Conservation (phyloP, 192 early-diverging fungal species). For the Cetraspora pellucida region DNA sequence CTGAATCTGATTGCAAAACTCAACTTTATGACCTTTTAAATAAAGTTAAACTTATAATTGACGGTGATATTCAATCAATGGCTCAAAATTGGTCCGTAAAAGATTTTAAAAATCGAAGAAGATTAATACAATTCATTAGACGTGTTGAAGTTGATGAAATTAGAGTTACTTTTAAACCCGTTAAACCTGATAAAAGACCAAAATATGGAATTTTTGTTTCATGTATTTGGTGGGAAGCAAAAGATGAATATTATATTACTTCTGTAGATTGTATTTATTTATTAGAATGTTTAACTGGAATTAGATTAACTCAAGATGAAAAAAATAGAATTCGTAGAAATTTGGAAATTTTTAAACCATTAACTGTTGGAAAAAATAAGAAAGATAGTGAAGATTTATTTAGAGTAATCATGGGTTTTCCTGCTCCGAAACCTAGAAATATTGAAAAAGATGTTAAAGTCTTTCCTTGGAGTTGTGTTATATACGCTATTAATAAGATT, state of each 20-base stretch:
- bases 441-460: slow-evolving; percentile 91
- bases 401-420: slow-evolving; percentile 80
- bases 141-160: slow-evolving; percentile 68
- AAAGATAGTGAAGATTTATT: slow-evolving; percentile 78
- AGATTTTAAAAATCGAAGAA: slow-evolving; percentile 64
- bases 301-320: slow-evolving; percentile 78
- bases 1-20: no score
- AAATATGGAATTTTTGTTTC: slow-evolving; percentile 74
- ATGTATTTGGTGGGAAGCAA: slow-evolving; percentile 79
- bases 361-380: slow-evolving; percentile 78
- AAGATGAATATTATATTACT: slow-evolving; percentile 75
- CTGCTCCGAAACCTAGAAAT: slow-evolving; percentile 81
- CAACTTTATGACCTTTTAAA: background rate
- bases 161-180: slow-evolving; percentile 62
- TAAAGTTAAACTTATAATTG: background rate
- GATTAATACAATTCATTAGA: slow-evolving; percentile 77
- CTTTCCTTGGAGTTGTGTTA: slow-evolving; percentile 76
- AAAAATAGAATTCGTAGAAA: slow-evolving; percentile 89
- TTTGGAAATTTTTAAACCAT: slow-evolving; percentile 76
- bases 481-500: slow-evolving; percentile 74
- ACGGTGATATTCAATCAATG: slow-evolving; percentile 69
- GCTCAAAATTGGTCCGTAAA: slow-evolving; percentile 66
- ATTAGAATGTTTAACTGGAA: slow-evolving; percentile 72
- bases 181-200: slow-evolving; percentile 58
- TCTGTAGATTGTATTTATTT: slow-evolving; percentile 79